A percentile compares a stretch with the other conserved stretches of the same genome.
phyloP scores from a whole-genome alignment of 1,139 yeast genomes.

The Kodamaea sp. region DNA sequence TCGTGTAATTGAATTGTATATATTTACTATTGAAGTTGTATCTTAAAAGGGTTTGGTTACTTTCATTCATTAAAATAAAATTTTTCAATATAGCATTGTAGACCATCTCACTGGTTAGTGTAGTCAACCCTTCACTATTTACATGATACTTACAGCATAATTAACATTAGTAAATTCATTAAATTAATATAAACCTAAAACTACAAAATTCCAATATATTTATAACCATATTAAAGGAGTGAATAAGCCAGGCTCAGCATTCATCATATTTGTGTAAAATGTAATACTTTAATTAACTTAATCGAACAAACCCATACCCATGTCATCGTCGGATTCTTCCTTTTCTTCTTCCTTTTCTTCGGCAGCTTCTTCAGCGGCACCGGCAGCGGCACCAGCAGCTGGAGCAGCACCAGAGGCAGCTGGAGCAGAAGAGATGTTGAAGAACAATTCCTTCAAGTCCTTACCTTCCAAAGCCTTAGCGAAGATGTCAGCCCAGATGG shows the following conservation, averaged over 20 bases:
- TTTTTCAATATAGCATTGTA: no score
- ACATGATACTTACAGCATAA: not conserved
- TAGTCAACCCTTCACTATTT: no score
- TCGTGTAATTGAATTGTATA: not conserved
- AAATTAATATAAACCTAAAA: slow-evolving; percentile 4
- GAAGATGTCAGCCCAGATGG: slow-evolving; percentile 91
- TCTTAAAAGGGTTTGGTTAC: no score
- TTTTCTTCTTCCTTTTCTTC: slow-evolving; percentile 43
- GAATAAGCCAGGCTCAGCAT: not conserved
- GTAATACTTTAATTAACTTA: slow-evolving; percentile 27
- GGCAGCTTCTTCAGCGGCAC: slow-evolving; percentile 51
- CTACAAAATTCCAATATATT: not conserved
- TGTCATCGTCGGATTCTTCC: slow-evolving; percentile 70
- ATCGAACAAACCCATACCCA: slow-evolving; percentile 76
- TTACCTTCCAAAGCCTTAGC: slow-evolving; percentile 97
- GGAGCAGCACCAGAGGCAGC: slow-evolving; percentile 39
- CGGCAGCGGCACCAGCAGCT: slow-evolving; percentile 63
- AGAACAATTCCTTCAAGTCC: slow-evolving; percentile 87
- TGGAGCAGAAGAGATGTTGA: slow-evolving; percentile 63
- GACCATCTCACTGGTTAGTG: no score
- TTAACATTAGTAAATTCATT: slow-evolving; percentile 3
- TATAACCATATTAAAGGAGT: not conserved
- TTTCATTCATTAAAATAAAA: no score
- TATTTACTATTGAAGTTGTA: not conserved
- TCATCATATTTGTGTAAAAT: not conserved